A percentile compares a stretch with the other conserved stretches of the same genome.
phyloP scores from a whole-genome alignment of 306 rosid genomes.

The Vicia faba region DNA sequence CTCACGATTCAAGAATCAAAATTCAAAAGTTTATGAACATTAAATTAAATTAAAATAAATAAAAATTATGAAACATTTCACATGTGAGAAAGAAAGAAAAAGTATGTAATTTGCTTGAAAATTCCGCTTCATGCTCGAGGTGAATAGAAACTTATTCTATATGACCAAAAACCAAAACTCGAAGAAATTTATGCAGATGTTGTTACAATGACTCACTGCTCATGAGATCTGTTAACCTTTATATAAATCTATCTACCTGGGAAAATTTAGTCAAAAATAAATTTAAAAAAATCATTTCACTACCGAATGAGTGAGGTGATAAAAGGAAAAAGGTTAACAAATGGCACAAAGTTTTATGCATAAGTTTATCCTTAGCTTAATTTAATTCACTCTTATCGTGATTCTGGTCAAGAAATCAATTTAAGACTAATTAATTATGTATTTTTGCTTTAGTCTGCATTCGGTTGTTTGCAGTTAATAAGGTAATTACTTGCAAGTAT shows the following conservation, averaged over 20 bases:
- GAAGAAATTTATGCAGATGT: constrained; percentile 35
- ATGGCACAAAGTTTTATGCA: constrained; percentile 27
- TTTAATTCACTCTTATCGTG: constrained; percentile 6
- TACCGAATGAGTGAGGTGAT: constrained; percentile 30
- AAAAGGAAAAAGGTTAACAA: not conserved
- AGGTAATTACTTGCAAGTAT: not conserved
- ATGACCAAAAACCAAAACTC: constrained; percentile 36
- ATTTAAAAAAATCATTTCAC: constrained; percentile 3
- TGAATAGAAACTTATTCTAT: not conserved
- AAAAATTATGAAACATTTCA: not conserved
- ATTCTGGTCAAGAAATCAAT: not conserved
- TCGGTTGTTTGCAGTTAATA: not conserved
- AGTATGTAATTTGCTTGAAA: constrained; percentile 16
- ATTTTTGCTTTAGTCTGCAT: not conserved
- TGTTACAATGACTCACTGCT: constrained; percentile 27
- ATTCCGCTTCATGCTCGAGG: constrained; percentile 22
- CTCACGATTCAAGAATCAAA: too few species aligned
- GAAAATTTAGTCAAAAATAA: not conserved
- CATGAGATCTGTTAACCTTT: constrained; percentile 31
- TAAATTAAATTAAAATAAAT: not conserved
- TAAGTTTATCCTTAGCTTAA: constrained; percentile 7
- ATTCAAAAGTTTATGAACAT: constrained; percentile 11
- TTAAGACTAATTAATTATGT: constrained; percentile 8
- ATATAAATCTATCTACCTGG: constrained; percentile 3
- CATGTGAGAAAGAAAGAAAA: not conserved